phyloP scores from a whole-genome alignment of 192 early-diverging fungal species.

The Fimicolochytrium jonesii region DNA sequence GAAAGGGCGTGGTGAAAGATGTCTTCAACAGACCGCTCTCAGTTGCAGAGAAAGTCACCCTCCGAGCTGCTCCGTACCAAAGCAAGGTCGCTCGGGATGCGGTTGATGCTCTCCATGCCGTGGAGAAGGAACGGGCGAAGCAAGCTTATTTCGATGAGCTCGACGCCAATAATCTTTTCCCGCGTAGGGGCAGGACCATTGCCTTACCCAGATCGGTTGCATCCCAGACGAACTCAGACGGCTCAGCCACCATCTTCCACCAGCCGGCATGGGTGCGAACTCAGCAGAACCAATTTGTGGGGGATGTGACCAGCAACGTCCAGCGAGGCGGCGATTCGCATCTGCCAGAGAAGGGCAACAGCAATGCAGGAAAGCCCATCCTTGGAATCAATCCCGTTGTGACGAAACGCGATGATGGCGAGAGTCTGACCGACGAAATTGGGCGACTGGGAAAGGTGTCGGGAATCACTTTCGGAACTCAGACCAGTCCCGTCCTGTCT shows the following conservation, averaged over 20 bases:
- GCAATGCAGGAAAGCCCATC: no score
- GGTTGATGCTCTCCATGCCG: not conserved
- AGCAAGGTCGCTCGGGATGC: slow-evolving; percentile 8
- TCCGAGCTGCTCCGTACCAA: not conserved
- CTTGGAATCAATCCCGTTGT: no score
- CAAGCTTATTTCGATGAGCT: slow-evolving; percentile 9
- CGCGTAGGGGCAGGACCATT: not conserved
- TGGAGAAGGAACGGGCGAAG: slow-evolving; percentile 11
- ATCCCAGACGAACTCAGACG: not conserved
- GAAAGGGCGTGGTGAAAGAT: not conserved
- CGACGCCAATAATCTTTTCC: not conserved
- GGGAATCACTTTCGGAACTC: no score
- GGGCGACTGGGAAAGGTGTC: no score
- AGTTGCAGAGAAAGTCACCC: not conserved
- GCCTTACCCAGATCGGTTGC: not conserved
- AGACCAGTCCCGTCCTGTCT: no score
- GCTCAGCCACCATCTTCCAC: not conserved
- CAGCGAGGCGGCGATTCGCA: no score
- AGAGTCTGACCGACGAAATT: no score
- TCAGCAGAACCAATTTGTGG: not conserved
- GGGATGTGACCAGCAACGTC: no score
- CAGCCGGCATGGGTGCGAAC: not conserved
- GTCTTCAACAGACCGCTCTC: not conserved
- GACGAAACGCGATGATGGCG: no score
- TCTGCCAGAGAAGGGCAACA: no score